Percentiles rank a stretch among this genome's conserved stretches.
phyloP scores from a whole-genome alignment of 768 basidiomycete genomes.

The Cyathus striatus region DNA sequence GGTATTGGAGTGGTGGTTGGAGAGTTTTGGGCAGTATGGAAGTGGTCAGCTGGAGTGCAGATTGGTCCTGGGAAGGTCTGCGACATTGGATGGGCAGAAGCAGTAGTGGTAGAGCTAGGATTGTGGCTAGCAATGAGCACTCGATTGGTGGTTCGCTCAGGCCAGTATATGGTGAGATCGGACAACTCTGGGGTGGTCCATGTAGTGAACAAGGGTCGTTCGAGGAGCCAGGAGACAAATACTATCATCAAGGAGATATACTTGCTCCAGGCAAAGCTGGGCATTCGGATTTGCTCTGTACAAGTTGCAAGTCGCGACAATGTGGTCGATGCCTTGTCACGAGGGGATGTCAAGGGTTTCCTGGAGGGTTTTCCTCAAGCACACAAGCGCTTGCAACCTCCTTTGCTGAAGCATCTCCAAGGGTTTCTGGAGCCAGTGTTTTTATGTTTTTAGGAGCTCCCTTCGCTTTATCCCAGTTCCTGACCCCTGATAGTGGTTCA shows the following conservation, averaged over 20 bases:
- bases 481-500: background rate
- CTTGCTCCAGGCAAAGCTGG: background rate
- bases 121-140: slow-evolving; percentile 8
- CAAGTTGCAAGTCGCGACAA: background rate
- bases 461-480: background rate
- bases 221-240: slow-evolving; percentile 8
- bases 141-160: background rate
- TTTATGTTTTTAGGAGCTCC: background rate
- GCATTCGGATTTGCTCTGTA: background rate
- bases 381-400: background rate
- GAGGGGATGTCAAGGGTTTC: background rate
- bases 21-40: slow-evolving; percentile 21
- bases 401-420: background rate
- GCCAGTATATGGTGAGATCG: slow-evolving; percentile 15
- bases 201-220: slow-evolving; percentile 22
- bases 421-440: background rate
- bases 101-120: slow-evolving; percentile 29
- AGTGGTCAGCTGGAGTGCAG: slow-evolving; percentile 16
- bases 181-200: slow-evolving; percentile 28
- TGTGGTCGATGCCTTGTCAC: background rate
- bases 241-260: background rate
- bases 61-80: slow-evolving; percentile 16
- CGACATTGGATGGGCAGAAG: slow-evolving; percentile 37
- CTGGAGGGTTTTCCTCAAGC: background rate
- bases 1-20: slow-evolving; percentile 26